Evolutionary conservation across 192 early-diverging fungal species (phyloP).

Genomic region (Podila clonocystis): DNA sequence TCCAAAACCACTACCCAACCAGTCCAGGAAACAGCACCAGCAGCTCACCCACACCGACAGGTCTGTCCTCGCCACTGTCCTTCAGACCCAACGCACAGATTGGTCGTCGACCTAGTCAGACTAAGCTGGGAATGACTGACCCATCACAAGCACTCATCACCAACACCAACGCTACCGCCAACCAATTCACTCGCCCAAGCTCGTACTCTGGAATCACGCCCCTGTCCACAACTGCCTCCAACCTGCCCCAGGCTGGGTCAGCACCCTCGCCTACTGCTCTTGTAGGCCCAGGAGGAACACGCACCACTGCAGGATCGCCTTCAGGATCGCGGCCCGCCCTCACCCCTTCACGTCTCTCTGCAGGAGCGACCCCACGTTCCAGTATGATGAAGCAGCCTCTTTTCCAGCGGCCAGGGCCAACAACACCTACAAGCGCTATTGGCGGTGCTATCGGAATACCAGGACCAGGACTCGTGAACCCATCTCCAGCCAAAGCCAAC

Average conservation of each 20-base stretch:
- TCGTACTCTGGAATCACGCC: constrained; percentile 32
- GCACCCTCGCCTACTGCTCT: constrained; percentile 23
- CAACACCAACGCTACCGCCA: constrained; percentile 3
- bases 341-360: constrained; percentile 23
- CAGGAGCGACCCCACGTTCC: constrained; percentile 13
- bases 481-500: constrained; percentile 11
- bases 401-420: constrained; percentile 24
- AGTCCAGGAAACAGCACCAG: constrained; percentile 10
- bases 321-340: constrained; percentile 27
- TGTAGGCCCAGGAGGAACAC: background rate
- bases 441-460: background rate
- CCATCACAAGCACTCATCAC: background rate
- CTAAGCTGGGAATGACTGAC: constrained; percentile 18
- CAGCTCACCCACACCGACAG: constrained; percentile 20
- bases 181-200: constrained; percentile 8
- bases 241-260: constrained; percentile 28
- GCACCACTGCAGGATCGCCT: constrained; percentile 24
- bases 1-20: constrained; percentile 8
- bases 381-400: constrained; percentile 29
- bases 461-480: background rate
- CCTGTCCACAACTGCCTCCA: constrained; percentile 24
- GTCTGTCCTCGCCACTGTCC: constrained; percentile 14
- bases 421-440: background rate
- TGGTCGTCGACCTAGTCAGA: constrained; percentile 24
- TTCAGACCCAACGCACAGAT: constrained; percentile 24